Evolutionary conservation across 495 filamentous ascomycete genomes (phyloP).

Genomic region (Alectoria sarmentosa): DNA sequence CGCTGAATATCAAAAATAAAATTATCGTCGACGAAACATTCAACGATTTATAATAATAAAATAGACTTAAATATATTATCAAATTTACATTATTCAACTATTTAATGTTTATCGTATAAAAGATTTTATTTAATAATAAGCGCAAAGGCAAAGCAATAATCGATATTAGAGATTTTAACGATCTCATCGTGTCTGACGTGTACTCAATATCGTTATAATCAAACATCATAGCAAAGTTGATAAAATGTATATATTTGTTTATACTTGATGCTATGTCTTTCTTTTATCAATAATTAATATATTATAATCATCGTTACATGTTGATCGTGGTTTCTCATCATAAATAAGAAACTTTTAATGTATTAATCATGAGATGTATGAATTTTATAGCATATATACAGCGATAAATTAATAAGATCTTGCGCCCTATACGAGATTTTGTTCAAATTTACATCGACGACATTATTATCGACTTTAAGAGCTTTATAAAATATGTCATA

Average conservation of each 20-base stretch:
- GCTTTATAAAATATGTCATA: neutral
- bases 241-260: neutral
- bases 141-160: slow-evolving; percentile 18
- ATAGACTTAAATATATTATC: neutral
- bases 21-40: neutral
- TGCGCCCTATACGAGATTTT: neutral
- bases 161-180: slow-evolving; percentile 19
- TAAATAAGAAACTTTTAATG: slow-evolving; percentile 21
- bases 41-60: neutral
- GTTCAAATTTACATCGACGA: neutral
- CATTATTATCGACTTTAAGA: neutral
- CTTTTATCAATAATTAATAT: slow-evolving; percentile 20
- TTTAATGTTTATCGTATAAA: neutral
- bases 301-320: neutral
- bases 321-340: slow-evolving; percentile 13
- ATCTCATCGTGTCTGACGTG: slow-evolving; percentile 7
- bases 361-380: slow-evolving; percentile 18
- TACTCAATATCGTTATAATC: slow-evolving; percentile 17
- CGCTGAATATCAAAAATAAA: neutral
- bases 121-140: neutral
- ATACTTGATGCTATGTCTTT: slow-evolving; percentile 4
- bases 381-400: slow-evolving; percentile 16
- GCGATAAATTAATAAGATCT: neutral
- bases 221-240: slow-evolving; percentile 12
- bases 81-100: neutral